Base-by-base conservation (phyloP, 2,329 filamentous ascomycete genomes). In the Mycosphaerelloides madeirae region DNA sequence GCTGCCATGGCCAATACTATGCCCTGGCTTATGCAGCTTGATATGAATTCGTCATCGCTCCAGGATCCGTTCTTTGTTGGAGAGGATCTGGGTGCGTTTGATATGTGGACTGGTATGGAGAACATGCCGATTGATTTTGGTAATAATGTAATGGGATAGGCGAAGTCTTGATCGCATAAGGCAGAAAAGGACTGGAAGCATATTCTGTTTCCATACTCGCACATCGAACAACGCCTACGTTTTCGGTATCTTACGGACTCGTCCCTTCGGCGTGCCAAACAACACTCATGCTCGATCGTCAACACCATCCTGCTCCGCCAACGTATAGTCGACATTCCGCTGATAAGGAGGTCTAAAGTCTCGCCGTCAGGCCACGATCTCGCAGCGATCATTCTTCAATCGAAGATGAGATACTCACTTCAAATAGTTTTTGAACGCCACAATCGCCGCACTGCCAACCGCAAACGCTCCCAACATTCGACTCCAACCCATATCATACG, bases 381-480 rank as follows among this genome's bases (percentile, higher is more conserved):
- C 31, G 19, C 33, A 7, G 9, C 15, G 6, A 19, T 18, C 16
- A 35, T 6, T 18, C 33, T 15, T 15, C 15, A 9, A 19, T 43
- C 44, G 39, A 48, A 43, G 37, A 20, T 11, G 18, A 29, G 6
- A 33, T 34, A 68, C 70, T 63, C 72, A 79, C 77, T 69, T 74
- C 31, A 71, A 55, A 52, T 68, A 70, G 51, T 80, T 81, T 62
- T 62, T 76, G 40, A 67, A 62, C 1, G 64, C 72, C 7, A 81
- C 75, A 54, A 81, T 74, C 2, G 68, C 75, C 22, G 74, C 78
- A 29, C 69, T 69, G 13, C 69, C 72, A 1, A 72, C 67, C 1
- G 76, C 76, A 61, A 75, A 80, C 8, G 64, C 64, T 0, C 69
- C 74, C 36, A 81, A 58, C 49, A 79, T 50, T 43, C 63, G 69